Evolutionary conservation across 305 asterid species (phyloP).

Genomic region (Salvia sclarea): DNA sequence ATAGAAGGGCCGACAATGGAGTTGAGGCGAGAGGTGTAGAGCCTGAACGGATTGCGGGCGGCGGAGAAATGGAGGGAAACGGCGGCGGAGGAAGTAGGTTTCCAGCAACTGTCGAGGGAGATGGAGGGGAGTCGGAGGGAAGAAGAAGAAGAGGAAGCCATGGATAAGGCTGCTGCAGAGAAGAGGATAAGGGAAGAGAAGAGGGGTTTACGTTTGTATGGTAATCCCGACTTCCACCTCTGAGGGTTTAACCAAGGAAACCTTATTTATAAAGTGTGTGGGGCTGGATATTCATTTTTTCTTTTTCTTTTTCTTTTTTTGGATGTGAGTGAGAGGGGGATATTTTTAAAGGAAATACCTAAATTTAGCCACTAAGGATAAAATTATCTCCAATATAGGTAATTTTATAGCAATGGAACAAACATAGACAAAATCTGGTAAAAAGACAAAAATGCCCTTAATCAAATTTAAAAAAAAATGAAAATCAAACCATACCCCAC

Average conservation of each 20-base stretch:
- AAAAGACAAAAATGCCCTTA: no score
- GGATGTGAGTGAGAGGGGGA: no score
- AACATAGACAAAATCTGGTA: no score
- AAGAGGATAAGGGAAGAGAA: constrained; percentile 36
- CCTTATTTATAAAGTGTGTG: neutral
- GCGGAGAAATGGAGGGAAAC: constrained; percentile 50
- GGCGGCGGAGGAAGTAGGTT: constrained; percentile 42
- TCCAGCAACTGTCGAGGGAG: constrained; percentile 46
- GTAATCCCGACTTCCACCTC: constrained; percentile 56
- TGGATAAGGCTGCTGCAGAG: constrained; percentile 21
- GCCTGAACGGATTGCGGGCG: constrained; percentile 43
- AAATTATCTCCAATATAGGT: no score
- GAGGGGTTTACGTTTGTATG: constrained; percentile 44
- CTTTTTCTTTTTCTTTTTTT: neutral
- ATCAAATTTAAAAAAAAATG: no score
- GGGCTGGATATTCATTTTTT: neutral
- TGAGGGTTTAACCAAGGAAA: neutral
- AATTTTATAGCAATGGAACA: no score
- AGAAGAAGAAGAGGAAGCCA: constrained; percentile 61
- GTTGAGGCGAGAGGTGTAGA: constrained; percentile 41
- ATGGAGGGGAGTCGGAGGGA: constrained; percentile 67
- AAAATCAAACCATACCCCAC: no score
- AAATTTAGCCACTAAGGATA: no score
- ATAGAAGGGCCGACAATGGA: constrained; percentile 33
- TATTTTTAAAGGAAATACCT: no score